Base-by-base conservation (phyloP, 2,329 filamentous ascomycete genomes). In the Ophiostoma piceae region DNA sequence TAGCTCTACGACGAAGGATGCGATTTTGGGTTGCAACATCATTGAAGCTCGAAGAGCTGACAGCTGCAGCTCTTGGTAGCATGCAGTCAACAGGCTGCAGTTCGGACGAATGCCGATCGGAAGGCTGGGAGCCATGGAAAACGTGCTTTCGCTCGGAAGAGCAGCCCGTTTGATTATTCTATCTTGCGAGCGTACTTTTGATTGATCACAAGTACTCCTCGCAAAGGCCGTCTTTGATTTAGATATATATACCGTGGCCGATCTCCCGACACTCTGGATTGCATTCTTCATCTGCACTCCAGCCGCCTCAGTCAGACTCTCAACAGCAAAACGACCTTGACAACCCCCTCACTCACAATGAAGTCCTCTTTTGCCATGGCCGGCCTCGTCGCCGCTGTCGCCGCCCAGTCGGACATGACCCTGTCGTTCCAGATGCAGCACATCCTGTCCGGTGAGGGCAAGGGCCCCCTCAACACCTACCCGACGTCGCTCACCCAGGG, bases 401-500 rank as follows among this genome's bases (percentile, higher is more conserved):
- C 65, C 37, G 65, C 65, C 37, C 65, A 66, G 65, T 43, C 65
- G 22, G 65, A 47, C 39, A 66, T 66, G 4, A 12, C 39, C 11
- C 37, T 66, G n/a, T 66, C 65, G 37, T 3, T 2, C 22, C 65
- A 43, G 37, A 39, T 66, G 65, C 65, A 66, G n/a, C 65, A 66
- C 65, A 66, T 66, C 37, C 65, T 66, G 37, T 22, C 37, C 39
- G 65, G 37, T 22, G 65, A 39, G 35, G 65, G 35, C 65, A 29
- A 22, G n/a, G 37, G 35, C 39, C 65, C 62, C 9, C 62, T 26
- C 37, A 26, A 66, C 65, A 47, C 65, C 9, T 66, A 66, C 65
- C 65, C 65, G 65, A 66, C 65, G 3, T 41, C 65, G 22, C 65
- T 66, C n/a, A 66, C 65, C 35, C 65, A 66, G 65, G 65, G 65